A percentile compares a stretch with the other conserved stretches of the same genome.
Evolutionary conservation across 2,329 filamentous ascomycete species (phyloP).

Genomic region (Fusarium continuum): DNA sequence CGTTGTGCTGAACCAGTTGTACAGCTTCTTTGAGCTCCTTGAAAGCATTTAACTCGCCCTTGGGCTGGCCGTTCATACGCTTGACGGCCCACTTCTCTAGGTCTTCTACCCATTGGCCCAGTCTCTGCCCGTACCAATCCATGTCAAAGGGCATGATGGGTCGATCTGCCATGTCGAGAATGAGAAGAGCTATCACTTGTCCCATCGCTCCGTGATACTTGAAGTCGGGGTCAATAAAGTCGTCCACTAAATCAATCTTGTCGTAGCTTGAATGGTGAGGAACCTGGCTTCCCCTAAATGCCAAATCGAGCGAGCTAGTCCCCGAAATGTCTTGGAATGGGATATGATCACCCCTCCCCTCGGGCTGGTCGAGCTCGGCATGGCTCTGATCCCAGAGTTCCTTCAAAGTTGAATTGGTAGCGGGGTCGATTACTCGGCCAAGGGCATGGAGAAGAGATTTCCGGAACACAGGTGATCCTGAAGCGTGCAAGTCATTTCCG

Average conservation of each 20-base stretch:
- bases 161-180: constrained; percentile 84
- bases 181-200: constrained; percentile 81
- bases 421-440: constrained; percentile 77
- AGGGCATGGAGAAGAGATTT: constrained; percentile 77
- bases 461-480: constrained; percentile 82
- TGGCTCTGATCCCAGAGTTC: constrained; percentile 77
- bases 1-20: constrained; percentile 60
- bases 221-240: constrained; percentile 83
- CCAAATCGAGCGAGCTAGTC: constrained; percentile 85
- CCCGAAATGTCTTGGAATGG: constrained; percentile 93
- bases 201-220: constrained; percentile 81
- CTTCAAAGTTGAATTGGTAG: constrained; percentile 74
- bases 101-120: constrained; percentile 72
- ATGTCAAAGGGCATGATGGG: constrained; percentile 86
- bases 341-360: constrained; percentile 82
- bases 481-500: constrained; percentile 77
- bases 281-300: constrained; percentile 73
- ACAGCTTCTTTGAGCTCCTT: constrained; percentile 63
- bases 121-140: constrained; percentile 71
- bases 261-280: constrained; percentile 90
- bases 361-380: constrained; percentile 72
- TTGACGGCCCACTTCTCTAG: constrained; percentile 66
- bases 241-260: constrained; percentile 85
- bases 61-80: constrained; percentile 47
- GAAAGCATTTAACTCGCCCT: constrained; percentile 36